Base-by-base conservation (phyloP, 164 flowering plant genomes). In the Berberis thunbergii region DNA sequence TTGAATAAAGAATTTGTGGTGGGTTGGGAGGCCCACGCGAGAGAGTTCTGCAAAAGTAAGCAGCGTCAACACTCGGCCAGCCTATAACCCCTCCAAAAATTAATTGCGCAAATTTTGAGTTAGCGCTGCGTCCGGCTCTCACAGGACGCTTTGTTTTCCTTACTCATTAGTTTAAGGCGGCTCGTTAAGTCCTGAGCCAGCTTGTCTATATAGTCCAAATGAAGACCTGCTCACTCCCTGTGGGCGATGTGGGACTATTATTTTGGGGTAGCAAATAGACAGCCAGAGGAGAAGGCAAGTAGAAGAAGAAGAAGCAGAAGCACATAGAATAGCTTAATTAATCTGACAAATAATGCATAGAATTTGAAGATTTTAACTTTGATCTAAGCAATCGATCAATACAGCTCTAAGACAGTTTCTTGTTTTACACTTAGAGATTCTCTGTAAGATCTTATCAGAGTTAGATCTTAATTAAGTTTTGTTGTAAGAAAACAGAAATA, bases 141-240 rank as follows among this genome's bases (percentile, higher is more conserved):
- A 83, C 89, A 86, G 73, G 62, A 76, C 86, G 86, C 97, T 85
- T 90, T 90, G 97, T 88, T 93, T 92, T 89, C 97, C 96, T 92
- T 92, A 89, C 98, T 92, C 96, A 88, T 92, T 92, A 92, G 95
- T 89, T 89, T 92, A 89, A 87, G 96, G 95, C 98, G 80, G 41
- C 12, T 73, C 64, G 2, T 43, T 50, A 26, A 0, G n/a, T 0
- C 2, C 0, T 5, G n/a, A 26, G 13, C n/a, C 54, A 4, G n/a
- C 50, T 1, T 48, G 7, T 2, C 10, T 48, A 6, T 48, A 48
- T 48, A 48, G 50, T 6, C 50, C 50, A 48, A 48, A 11, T 2
- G 1, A 1, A 7, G 9, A 48, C 50, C 10, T 48, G 7, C 4
- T 48, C 2, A 6, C 2, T 48, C 50, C 7, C 4, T 48, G 7